Evolutionary conservation across 2,329 filamentous ascomycete species (phyloP).

Genomic region (Arthrocladium fulminans): DNA sequence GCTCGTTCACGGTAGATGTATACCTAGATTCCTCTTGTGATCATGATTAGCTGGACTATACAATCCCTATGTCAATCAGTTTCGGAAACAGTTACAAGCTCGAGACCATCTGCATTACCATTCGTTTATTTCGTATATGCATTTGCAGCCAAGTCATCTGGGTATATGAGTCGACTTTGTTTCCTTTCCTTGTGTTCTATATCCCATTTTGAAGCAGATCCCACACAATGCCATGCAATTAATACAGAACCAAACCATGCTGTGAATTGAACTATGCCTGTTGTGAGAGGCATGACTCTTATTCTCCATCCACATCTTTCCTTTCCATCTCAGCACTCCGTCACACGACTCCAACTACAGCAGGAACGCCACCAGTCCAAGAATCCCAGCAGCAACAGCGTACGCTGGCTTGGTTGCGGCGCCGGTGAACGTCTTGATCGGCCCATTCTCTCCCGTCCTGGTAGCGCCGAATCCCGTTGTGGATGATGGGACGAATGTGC

Average conservation of each 20-base stretch:
- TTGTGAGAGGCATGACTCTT: constrained; percentile 4
- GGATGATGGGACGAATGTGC: background rate
- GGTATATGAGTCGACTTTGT: no score
- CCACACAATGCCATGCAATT: background rate
- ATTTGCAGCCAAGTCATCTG: no score
- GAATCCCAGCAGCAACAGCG: constrained; percentile 19
- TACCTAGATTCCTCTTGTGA: no score
- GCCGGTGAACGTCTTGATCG: constrained; percentile 27
- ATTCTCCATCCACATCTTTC: background rate
- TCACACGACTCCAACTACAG: constrained; percentile 19
- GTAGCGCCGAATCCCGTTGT: background rate
- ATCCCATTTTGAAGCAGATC: no score
- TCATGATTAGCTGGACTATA: no score
- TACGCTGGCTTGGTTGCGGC: constrained; percentile 24
- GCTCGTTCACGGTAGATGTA: no score
- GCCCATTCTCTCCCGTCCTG: background rate
- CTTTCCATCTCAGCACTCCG: background rate
- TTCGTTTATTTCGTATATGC: no score
- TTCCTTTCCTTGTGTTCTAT: no score
- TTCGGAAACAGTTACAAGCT: no score
- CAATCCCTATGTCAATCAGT: no score
- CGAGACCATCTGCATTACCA: no score
- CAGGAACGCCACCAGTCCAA: constrained; percentile 18
- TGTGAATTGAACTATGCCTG: constrained; percentile 1
- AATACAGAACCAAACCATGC: background rate